These are phyloP conservation scores for Termitomyces sp. DNA, from an alignment of 768 basidiomycete species.

Conservation along the genomic window DNA sequence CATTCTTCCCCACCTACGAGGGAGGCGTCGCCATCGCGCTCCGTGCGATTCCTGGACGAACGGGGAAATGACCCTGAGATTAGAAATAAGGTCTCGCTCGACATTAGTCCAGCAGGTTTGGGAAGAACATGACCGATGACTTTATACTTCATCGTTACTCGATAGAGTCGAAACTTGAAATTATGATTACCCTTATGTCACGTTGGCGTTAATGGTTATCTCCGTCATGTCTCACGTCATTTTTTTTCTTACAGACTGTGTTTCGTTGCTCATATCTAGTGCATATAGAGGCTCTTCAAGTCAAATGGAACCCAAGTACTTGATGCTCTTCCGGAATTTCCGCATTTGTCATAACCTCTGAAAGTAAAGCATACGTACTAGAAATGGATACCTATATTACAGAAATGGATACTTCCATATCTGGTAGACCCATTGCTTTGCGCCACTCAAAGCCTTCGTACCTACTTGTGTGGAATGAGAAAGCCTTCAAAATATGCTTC, in stretches of 20 bases:
- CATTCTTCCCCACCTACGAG: conserved; percentile 25
- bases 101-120: neutral
- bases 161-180: neutral
- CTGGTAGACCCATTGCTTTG: neutral
- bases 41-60: conserved; percentile 34
- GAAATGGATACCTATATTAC: neutral
- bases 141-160: neutral
- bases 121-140: neutral
- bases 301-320: neutral
- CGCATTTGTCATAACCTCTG: neutral
- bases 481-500: conserved; percentile 11
- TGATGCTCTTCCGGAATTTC: neutral
- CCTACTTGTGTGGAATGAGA: conserved; percentile 1
- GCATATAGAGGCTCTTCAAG: neutral
- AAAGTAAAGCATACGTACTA: neutral
- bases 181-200: too few relatives aligned
- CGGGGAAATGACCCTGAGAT: too few relatives aligned
- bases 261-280: neutral
- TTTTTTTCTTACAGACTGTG: neutral
- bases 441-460: neutral
- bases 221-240: too few relatives aligned
- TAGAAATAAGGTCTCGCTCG: conserved; percentile 6
- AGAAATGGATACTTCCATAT: neutral
- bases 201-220: too few relatives aligned
- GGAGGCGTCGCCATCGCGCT: conserved; percentile 40